Evolutionary conservation across 768 basidiomycete genomes (phyloP), one percentile per base, ranked within the genome.

Genomic region (Phanerodontia chrysosporium): DNA sequence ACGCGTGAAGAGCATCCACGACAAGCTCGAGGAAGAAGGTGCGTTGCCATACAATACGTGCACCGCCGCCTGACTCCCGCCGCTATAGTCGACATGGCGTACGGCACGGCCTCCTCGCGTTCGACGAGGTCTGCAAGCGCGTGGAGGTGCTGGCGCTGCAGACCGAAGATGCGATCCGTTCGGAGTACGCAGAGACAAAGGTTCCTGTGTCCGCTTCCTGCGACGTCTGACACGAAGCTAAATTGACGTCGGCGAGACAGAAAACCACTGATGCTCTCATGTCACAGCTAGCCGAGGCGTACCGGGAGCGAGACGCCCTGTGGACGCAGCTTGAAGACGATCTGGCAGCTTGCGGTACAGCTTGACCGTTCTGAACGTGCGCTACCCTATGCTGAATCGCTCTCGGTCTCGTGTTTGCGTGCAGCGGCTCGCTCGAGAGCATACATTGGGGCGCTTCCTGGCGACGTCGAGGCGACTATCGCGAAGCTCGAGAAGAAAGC

Each of bases 41-140:
- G 14, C n/a, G 64, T 57, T 12, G n/a, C 30, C 21, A 27, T 18
- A 30, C 39, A 42, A 42, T 42, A 7, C 8, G n/a, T 28, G 25
- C 21, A 9, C 5, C 27, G 54, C 32, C 8, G 10, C 35, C 36
- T 30, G 27, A 49, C 29, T 10, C 14, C 12, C 44, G 18, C 56
- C 7, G 14, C 28, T 29, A 8, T 55, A 64, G 66, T 74, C 28
- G 69, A 75, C 51, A 59, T 72, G 0, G 59, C 65, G 16, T 70
- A 70, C 27, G 62, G 67, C 1, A 69, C 69, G 3, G 82, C 7
- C 67, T 87, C 35, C 68, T 82, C 12, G 67, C 72, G 6, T 82
- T 87, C 70, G 80, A 87, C 66, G 76, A 78, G 18, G 80, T 77
- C 22, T 80, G 83, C 68, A 83, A 81, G 65, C 74, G 73, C 12